Conservation (phyloP, 2,329 filamentous ascomycete genomes). For the Ophiocordyceps camponoti-saundersi region DNA sequence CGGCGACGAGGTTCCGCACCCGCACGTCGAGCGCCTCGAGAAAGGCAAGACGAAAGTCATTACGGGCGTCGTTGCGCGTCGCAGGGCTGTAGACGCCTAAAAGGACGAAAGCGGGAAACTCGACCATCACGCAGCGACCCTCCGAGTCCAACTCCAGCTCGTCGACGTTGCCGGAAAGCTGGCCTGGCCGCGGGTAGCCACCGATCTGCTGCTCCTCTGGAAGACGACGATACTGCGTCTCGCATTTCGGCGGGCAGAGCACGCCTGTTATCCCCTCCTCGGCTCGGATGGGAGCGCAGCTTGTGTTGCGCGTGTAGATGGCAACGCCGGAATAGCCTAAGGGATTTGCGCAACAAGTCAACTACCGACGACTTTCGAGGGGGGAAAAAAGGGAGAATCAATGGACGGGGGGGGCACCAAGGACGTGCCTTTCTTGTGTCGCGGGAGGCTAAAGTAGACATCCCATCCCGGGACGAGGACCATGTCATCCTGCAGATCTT, state of each 20-base stretch:
- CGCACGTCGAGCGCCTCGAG: constrained; percentile 65
- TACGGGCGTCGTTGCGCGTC: constrained; percentile 66
- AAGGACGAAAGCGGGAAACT: constrained; percentile 89
- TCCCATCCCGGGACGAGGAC: constrained; percentile 91
- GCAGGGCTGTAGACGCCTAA: constrained; percentile 88
- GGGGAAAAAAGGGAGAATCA: background rate
- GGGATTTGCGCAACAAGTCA: background rate
- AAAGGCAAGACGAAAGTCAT: constrained; percentile 69
- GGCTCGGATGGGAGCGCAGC: constrained; percentile 71
- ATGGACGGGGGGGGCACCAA: background rate
- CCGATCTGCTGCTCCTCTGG: constrained; percentile 64
- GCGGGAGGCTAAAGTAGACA: constrained; percentile 85
- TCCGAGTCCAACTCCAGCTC: constrained; percentile 68
- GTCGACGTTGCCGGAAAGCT: constrained; percentile 49
- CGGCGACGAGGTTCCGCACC: constrained; percentile 63
- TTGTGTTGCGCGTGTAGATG: constrained; percentile 80
- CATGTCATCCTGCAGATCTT: constrained; percentile 89
- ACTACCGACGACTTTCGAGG: background rate
- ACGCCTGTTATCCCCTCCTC: constrained; percentile 88
- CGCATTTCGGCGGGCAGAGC: constrained; percentile 55
- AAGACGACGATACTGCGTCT: constrained; percentile 56
- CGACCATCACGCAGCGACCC: constrained; percentile 76
- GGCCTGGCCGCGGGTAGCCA: constrained; percentile 60
- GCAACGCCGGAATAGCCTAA: constrained; percentile 88
- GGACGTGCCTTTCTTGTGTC: constrained; percentile 67